Base-by-base conservation (phyloP, 768 basidiomycete species). In the Boletellus sp. region DNA sequence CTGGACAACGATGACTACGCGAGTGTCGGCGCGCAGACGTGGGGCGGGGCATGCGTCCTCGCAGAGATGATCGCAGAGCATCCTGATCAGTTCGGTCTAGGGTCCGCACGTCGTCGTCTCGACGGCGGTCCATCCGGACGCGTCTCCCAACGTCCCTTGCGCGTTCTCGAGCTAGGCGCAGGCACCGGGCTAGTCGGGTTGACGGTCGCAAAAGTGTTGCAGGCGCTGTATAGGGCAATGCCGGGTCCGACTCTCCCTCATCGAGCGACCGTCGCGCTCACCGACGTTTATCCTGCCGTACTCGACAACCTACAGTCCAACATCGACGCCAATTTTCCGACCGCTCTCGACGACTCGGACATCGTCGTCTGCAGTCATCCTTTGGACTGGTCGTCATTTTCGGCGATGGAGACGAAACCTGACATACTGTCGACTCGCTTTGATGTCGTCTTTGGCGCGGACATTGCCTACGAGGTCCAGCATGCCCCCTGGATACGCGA, bases 11-110 rank as follows among this genome's bases (percentile, higher is more conserved):
- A 75, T n/a, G 85, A 89, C 56, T 84, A 81, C 54, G 69, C 72
- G 12, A 86, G 83, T 47, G 81, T 91, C 16, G 91, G 91, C 1
- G 83, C 89, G 23, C 91, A 93, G 69, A 94, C 90, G 0, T 94
- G 91, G 92, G 90, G 90, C 4, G 81, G 85, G 10, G 85, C 89
- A 3, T 90, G 85, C 56, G 79, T 94, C 7, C 74, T 94, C 48
- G 80, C 90, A 0, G 85, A 90, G 61, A 77, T 83, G 68, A 79
- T 93, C 35, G 78, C 78, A 3, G 75, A 82, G 24, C 62, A 73
- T 26, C 86, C 90, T 0, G 60, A 55, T 3, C 54, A 54, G 23
- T 90, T 85, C 59, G 78, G 77, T 9, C 61, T 81, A 4, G 20
- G 6, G 17, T 20, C 13, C 15, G 31, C 19, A 5, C 9, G 17